Percentiles rank a stretch among this genome's conserved stretches.
phyloP scores from a whole-genome alignment of 768 basidiomycete genomes.

The Lyophyllum shimeji region DNA sequence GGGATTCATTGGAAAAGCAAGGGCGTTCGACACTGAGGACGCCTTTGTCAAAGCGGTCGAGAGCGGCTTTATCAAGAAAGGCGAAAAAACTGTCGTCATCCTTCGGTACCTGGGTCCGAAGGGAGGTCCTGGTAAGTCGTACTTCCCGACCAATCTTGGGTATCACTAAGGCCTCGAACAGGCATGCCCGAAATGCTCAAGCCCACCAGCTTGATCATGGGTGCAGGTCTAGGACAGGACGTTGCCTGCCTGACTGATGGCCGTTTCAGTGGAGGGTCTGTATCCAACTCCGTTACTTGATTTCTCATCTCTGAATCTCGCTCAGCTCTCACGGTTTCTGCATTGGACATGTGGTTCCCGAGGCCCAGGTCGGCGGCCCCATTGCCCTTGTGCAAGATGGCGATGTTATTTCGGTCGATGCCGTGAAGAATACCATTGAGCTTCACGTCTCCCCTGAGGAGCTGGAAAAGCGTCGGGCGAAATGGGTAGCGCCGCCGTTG shows the following conservation, averaged over 20 bases:
- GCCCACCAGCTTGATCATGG: slow-evolving; percentile 97
- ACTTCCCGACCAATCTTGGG: background rate
- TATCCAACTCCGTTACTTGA: slow-evolving; percentile 21
- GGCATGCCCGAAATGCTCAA: slow-evolving; percentile 99
- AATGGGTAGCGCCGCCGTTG: slow-evolving; percentile 84
- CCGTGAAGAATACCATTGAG: slow-evolving; percentile 81
- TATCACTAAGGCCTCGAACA: slow-evolving; percentile 26
- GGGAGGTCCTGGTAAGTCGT: slow-evolving; percentile 87
- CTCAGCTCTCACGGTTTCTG: slow-evolving; percentile 94
- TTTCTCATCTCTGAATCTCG: slow-evolving; percentile 12
- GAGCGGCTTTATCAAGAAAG: slow-evolving; percentile 82
- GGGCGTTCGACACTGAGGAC: slow-evolving; percentile 89
- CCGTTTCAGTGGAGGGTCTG: slow-evolving; percentile 95
- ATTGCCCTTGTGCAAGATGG: slow-evolving; percentile 90
- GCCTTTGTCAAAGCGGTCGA: slow-evolving; percentile 89
- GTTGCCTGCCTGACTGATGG: slow-evolving; percentile 98
- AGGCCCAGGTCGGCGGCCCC: slow-evolving; percentile 92
- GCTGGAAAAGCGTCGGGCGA: slow-evolving; percentile 64
- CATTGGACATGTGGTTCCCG: slow-evolving; percentile 96
- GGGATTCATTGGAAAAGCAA: slow-evolving; percentile 86
- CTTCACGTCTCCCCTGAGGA: slow-evolving; percentile 78
- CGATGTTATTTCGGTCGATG: slow-evolving; percentile 86
- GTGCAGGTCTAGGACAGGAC: slow-evolving; percentile 92
- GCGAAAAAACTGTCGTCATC: slow-evolving; percentile 96
- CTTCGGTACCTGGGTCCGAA: slow-evolving; percentile 95